Evolutionary conservation across 371 early-diverging fungal genomes (phyloP).

Genomic region (Rhizopus delemar): DNA sequence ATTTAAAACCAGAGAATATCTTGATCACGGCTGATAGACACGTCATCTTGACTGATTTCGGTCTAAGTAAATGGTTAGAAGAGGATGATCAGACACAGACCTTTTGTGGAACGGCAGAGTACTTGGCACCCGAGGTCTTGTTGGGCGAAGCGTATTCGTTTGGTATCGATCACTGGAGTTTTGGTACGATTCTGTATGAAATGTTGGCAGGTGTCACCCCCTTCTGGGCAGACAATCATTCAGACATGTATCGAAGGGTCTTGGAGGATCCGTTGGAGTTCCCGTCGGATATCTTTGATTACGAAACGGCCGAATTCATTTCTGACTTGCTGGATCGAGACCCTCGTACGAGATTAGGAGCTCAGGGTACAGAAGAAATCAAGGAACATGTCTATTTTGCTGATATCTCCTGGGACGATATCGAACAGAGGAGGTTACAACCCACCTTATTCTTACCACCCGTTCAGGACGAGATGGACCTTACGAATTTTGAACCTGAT

Average conservation of each 20-base stretch:
- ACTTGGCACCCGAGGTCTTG: slow-evolving; percentile 90
- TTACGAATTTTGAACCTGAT: slow-evolving; percentile 65
- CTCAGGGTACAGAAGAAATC: slow-evolving; percentile 59
- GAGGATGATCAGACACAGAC: slow-evolving; percentile 70
- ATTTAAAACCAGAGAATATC: slow-evolving; percentile 91
- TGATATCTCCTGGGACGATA: slow-evolving; percentile 69
- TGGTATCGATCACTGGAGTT: slow-evolving; percentile 95
- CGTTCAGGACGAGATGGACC: slow-evolving; percentile 56
- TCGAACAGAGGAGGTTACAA: slow-evolving; percentile 52
- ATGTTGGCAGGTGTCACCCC: slow-evolving; percentile 78
- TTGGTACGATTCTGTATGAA: slow-evolving; percentile 92
- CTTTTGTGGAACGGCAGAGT: slow-evolving; percentile 95
- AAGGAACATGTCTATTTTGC: slow-evolving; percentile 72
- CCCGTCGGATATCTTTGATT: slow-evolving; percentile 61
- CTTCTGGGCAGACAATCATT: slow-evolving; percentile 77
- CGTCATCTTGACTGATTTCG: slow-evolving; percentile 91
- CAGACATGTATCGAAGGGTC: slow-evolving; percentile 81
- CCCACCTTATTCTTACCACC: slow-evolving; percentile 59
- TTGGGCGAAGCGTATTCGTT: slow-evolving; percentile 78
- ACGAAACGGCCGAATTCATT: slow-evolving; percentile 58
- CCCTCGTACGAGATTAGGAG: slow-evolving; percentile 67
- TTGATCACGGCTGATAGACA: slow-evolving; percentile 77
- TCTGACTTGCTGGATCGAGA: slow-evolving; percentile 68
- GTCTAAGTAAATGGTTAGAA: slow-evolving; percentile 73
- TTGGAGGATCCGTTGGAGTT: slow-evolving; percentile 76